These are phyloP conservation scores for Hypoxylon sp. DNA, from an alignment of 2,329 filamentous ascomycete genomes.

Conservation along the genomic window DNA sequence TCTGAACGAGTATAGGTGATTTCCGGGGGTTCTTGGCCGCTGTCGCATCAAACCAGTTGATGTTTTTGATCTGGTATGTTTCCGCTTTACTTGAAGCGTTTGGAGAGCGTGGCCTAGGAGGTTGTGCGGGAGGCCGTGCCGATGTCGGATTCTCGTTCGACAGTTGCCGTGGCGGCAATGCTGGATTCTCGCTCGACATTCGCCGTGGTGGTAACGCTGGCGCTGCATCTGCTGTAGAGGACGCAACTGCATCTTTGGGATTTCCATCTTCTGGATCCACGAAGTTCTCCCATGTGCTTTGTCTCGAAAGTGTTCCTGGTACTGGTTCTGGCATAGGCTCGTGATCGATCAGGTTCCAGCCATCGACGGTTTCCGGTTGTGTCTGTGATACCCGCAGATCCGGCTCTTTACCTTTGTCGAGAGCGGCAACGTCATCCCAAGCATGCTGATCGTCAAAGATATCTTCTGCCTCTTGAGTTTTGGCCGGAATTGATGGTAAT, in stretches of 20 bases:
- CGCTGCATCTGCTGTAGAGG: constrained; percentile 34
- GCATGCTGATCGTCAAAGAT: constrained; percentile 54
- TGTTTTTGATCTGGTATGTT: constrained; percentile 92
- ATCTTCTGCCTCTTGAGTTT: constrained; percentile 44
- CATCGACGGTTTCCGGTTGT: constrained; percentile 47
- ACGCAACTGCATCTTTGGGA: constrained; percentile 26
- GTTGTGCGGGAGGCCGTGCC: constrained; percentile 45
- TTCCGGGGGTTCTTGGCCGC: constrained; percentile 68
- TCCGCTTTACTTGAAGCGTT: constrained; percentile 63
- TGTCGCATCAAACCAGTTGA: constrained; percentile 79
- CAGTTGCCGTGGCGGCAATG: constrained; percentile 46
- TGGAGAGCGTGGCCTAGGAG: constrained; percentile 50
- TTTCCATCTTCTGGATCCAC: constrained; percentile 42
- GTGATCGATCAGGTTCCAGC: constrained; percentile 62
- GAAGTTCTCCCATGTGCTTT: constrained; percentile 52
- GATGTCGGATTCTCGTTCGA: constrained; percentile 34
- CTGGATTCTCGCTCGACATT: constrained; percentile 35
- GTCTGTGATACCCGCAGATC: constrained; percentile 35
- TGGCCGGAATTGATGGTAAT: constrained; percentile 32
- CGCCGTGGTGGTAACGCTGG: constrained; percentile 52
- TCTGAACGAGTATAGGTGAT: constrained; percentile 92
- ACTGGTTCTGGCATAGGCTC: constrained; percentile 44
- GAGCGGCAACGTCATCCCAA: constrained; percentile 57
- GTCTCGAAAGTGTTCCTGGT: constrained; percentile 46
- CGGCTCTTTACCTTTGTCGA: constrained; percentile 54